These are phyloP conservation scores for Yarrowia osloensis DNA, from an alignment of 805 yeast species.

Conservation along the genomic window DNA sequence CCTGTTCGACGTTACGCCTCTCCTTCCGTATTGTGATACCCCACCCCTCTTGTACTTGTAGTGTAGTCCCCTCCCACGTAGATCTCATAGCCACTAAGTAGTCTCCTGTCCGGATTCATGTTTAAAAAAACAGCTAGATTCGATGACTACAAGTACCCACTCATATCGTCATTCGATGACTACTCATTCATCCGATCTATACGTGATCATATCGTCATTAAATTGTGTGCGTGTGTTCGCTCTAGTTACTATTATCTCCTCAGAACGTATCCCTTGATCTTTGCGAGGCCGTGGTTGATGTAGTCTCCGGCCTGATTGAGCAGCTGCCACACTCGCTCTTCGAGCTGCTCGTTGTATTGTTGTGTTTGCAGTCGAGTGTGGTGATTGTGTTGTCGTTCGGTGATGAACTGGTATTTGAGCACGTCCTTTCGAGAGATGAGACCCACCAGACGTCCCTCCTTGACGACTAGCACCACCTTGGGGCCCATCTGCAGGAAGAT, in stretches of 20 bases:
- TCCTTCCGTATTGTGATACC: constrained; percentile 3
- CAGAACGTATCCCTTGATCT: constrained; percentile 7
- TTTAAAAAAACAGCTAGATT: too few species aligned
- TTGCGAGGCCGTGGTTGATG: constrained; percentile 5
- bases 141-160: too few species aligned
- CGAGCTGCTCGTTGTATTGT: constrained; percentile 28
- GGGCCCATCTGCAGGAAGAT: constrained; percentile 82
- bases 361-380: constrained; percentile 21
- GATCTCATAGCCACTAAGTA: too few species aligned
- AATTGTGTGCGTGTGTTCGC: background rate
- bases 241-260: background rate
- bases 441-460: constrained; percentile 63
- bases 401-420: constrained; percentile 49
- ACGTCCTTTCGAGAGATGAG: constrained; percentile 85
- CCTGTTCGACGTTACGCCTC: background rate
- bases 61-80: background rate
- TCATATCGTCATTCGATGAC: too few species aligned
- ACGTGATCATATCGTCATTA: constrained; percentile 12
- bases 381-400: constrained; percentile 26
- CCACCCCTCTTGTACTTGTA: background rate
- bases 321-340: constrained; percentile 16
- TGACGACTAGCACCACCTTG: constrained; percentile 64
- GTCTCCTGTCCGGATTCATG: too few species aligned
- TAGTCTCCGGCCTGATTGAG: constrained; percentile 23
- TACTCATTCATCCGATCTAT: background rate